These are phyloP conservation scores for Exophiala sp. DNA, from an alignment of 2,329 filamentous ascomycete species.

Conservation along the genomic window DNA sequence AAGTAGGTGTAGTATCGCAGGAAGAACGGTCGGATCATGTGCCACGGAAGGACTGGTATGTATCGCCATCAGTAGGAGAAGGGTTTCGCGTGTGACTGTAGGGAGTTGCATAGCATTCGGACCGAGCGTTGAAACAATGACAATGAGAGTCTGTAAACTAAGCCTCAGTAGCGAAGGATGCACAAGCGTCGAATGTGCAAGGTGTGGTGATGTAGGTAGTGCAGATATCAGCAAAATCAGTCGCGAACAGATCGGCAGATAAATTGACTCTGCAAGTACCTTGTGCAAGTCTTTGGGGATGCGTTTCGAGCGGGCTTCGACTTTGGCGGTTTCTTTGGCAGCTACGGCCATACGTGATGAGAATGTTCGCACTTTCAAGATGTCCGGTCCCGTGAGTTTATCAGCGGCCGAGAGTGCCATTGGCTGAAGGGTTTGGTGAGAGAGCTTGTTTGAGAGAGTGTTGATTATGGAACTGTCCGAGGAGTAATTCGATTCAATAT, in stretches of 20 bases:
- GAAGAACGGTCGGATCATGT: conserved; percentile 64
- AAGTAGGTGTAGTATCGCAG: conserved; percentile 73
- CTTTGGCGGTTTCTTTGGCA: conserved; percentile 47
- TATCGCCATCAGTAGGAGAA: conserved; percentile 74
- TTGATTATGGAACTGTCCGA: conserved; percentile 57
- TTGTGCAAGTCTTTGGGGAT: conserved; percentile 75
- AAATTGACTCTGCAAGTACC: conserved; percentile 72
- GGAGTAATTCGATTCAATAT: conserved; percentile 69
- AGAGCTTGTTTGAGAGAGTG: conserved; percentile 63
- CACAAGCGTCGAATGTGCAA: conserved; percentile 48
- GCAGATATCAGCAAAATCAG: conserved; percentile 58
- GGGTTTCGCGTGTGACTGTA: conserved; percentile 78
- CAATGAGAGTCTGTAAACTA: conserved; percentile 79
- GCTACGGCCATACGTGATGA: conserved; percentile 70
- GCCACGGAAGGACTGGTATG: conserved; percentile 49
- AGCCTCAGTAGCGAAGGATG: conserved; percentile 72
- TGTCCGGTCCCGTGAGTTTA: conserved; percentile 70
- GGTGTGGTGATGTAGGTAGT: conserved; percentile 29
- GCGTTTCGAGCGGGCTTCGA: conserved; percentile 49
- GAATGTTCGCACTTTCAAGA: conserved; percentile 86
- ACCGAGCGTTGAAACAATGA: conserved; percentile 79
- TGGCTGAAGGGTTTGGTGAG: conserved; percentile 72
- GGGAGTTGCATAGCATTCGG: conserved; percentile 72
- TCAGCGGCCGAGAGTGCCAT: conserved; percentile 80
- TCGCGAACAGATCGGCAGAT: conserved; percentile 78